Base-by-base conservation (phyloP, 2,329 filamentous ascomycete species). In the Microcyclospora pomicola region DNA sequence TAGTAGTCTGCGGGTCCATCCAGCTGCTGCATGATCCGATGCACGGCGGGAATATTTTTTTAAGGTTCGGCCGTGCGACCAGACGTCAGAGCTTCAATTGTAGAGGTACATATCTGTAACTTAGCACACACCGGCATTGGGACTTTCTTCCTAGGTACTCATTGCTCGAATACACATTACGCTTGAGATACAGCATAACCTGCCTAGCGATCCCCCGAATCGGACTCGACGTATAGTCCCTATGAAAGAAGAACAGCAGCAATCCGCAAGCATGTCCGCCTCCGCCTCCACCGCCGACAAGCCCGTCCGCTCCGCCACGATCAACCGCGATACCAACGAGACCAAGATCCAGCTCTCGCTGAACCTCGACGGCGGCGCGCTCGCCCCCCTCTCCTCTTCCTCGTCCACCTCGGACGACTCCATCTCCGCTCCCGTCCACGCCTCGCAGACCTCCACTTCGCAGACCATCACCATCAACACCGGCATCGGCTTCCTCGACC, bases 401-500 rank as follows among this genome's bases (percentile, higher is more conserved):
- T 54, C 67, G 44, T 81, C 84, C 58, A 76, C 80, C 16, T 68
- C 73, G 11, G 71, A 80, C 7, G n/a, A n/a, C n/a, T n/a, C 4
- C 7, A 24, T 24, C 19, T 24, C 19, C 19, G 19, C 19, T 7
- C 7, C 19, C 7, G 19, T 80, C 6, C 91, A 98, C 59, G 88
- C 91, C 24, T 79, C 80, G 1, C 88, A 98, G 63, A 69, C 77
- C 47, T 88, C 82, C 50, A 77, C 80, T 49, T 82, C 79, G 31
- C 91, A 96, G 63, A 77, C 76, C 43, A 95, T 96, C 58, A 76
- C 76, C 56, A 72, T 96, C 49, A 79, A 84, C 69, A 94, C 88
- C 0, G 91, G 91, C 47, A 93, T 98, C 61, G 91, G 91, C 42
- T 98, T 98, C 64, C 71, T 98, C 40, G 91, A 98, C 66, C 91